Conservation (phyloP, 306 rosid species). For the Quercus cerris region DNA sequence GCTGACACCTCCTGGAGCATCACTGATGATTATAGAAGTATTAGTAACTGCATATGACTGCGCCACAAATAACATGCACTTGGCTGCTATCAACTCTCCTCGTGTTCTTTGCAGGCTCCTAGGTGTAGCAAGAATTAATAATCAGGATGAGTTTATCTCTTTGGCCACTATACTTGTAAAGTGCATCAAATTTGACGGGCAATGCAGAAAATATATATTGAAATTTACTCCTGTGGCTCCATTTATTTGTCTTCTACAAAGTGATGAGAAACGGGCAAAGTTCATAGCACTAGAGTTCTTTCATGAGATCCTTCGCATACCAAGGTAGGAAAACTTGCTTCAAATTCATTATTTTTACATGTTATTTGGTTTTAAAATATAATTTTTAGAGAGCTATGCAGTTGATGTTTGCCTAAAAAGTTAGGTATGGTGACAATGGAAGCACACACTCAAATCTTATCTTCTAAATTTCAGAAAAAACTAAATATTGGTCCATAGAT, state of each 20-base stretch:
- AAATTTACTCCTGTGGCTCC: constrained; percentile 61
- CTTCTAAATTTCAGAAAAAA: not conserved
- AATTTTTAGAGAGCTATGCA: constrained; percentile 3
- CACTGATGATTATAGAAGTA: constrained; percentile 71
- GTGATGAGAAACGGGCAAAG: constrained; percentile 47
- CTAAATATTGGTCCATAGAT: not conserved
- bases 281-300: constrained; percentile 62
- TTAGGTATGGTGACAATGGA: not conserved
- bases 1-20: constrained; percentile 72
- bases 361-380: not conserved
- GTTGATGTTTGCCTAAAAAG: not conserved
- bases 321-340: constrained; percentile 44
- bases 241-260: constrained; percentile 53
- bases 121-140: constrained; percentile 58
- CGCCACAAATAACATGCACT: constrained; percentile 64
- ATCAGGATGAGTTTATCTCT: constrained; percentile 54
- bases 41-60: constrained; percentile 68
- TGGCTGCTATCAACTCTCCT: constrained; percentile 74
- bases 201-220: constrained; percentile 62
- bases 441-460: not conserved
- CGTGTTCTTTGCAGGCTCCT: constrained; percentile 60
- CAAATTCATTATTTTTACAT: constrained; percentile 16
- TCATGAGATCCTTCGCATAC: constrained; percentile 69
- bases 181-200: constrained; percentile 62
- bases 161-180: constrained; percentile 68